phyloP scores from a whole-genome alignment of 306 rosid species.

The Cucurbita pepo region DNA sequence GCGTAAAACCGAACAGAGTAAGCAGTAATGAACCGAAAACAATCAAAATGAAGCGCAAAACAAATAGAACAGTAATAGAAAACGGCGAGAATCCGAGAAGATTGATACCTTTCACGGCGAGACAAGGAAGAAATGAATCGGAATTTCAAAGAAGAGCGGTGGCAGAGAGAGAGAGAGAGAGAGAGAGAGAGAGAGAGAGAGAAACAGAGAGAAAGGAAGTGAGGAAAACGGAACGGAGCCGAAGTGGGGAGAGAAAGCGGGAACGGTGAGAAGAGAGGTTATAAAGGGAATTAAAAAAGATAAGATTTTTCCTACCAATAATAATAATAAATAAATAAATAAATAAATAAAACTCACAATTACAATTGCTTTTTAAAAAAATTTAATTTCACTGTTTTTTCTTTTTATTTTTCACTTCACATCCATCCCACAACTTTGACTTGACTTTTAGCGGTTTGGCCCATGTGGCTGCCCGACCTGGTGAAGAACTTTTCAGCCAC shows the following conservation, averaged over 20 bases:
- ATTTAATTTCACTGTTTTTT: neutral
- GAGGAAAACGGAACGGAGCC: slow-evolving; percentile 17
- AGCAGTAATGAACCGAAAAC: neutral
- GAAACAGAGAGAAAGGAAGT: neutral
- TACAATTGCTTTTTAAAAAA: neutral
- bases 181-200: slow-evolving; percentile 7
- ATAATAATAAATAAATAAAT: no score
- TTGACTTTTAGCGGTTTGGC: slow-evolving; percentile 6
- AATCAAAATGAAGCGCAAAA: neutral
- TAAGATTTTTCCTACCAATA: neutral
- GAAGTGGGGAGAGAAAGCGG: slow-evolving; percentile 6
- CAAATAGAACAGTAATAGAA: neutral
- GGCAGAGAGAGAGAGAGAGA: slow-evolving; percentile 5
- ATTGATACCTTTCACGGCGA: neutral
- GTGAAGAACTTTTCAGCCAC: neutral
- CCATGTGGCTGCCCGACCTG: neutral
- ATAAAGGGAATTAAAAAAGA: slow-evolving; percentile 35
- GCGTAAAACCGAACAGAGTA: neutral
- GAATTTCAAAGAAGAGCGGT: neutral
- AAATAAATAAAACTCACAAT: neutral
- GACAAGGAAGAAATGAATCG: neutral
- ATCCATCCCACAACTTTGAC: neutral
- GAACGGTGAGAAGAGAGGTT: slow-evolving; percentile 21
- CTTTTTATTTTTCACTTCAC: neutral
- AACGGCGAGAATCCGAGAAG: neutral